Percentiles rank a stretch among this genome's conserved stretches.
These are phyloP conservation scores for Lachnellula arida DNA, from an alignment of 2,329 filamentous ascomycete genomes.

Conservation along the genomic window DNA sequence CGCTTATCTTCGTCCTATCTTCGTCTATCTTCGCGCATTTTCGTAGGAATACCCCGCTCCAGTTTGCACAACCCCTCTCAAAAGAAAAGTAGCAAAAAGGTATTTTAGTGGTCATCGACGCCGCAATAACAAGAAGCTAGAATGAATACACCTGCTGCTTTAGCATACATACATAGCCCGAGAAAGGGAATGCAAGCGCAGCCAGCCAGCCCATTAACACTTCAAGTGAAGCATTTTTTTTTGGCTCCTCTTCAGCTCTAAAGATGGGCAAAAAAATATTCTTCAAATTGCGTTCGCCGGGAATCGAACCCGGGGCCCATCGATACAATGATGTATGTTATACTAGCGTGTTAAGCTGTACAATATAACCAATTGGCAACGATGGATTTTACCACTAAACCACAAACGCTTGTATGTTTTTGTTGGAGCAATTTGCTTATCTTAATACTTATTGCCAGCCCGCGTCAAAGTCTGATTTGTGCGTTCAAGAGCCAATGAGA, in stretches of 20 bases:
- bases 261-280: slow-evolving; percentile 2
- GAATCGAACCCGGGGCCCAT: slow-evolving; percentile 32
- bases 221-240: background rate
- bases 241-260: background rate
- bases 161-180: background rate
- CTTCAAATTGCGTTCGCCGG: slow-evolving; percentile 22
- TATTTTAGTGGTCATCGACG: no score
- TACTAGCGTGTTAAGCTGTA: background rate
- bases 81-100: no score
- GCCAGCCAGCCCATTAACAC: background rate
- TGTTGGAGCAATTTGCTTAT: slow-evolving; percentile 6
- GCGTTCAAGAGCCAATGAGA: background rate
- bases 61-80: no score
- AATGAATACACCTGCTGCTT: no score
- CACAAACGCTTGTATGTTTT: slow-evolving; percentile 17
- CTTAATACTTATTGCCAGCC: background rate
- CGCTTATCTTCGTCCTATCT: no score
- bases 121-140: no score
- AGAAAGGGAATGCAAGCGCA: background rate
- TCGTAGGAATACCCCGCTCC: no score
- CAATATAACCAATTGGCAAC: slow-evolving; percentile 16
- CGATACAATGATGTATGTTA: slow-evolving; percentile 6
- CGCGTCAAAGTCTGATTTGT: background rate
- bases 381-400: slow-evolving; percentile 30
- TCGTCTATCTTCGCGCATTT: no score